Base-by-base conservation (phyloP, 495 filamentous ascomycete genomes). In the Echria macrotheca region DNA sequence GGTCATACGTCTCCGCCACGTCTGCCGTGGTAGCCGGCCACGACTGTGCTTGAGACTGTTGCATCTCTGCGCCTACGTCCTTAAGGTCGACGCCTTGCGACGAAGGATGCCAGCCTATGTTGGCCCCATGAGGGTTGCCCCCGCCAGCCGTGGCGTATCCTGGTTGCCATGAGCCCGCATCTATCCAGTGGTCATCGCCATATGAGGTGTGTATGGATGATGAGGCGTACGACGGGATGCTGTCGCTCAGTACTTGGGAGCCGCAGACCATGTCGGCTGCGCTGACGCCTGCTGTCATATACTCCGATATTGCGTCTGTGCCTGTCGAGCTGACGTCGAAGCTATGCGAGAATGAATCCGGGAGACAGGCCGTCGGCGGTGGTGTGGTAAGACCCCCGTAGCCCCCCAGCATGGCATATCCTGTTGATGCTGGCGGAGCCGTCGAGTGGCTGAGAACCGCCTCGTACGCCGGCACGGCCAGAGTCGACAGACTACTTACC, bases 361-460 rank as follows among this genome's bases (percentile, higher is more conserved):
- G 44, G 10, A 62, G 31, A 7, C 61, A 60, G 9, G 63, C 63
- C 2, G 40, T 63, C 14, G 61, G 65, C 2, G 63, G 61, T 14
- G 63, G 65, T 0, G 63, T 68, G 7, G 52, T 58, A 2, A 68
- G 57, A 4, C 61, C 55, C 11, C 47, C 44, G 47, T 54, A 57
- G 37, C 53, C 51, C 43, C 46, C 55, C 18, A 59, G 49, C 2
- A 60, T 14, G 15, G 32, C 35, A 46, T 54, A 52, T 0, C 44
- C 49, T 3, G 36, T 9, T 3, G 37, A 25, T 7, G 35, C 25
- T 0, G 43, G 25, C 18, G 48, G 47, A 28, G 10, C 29, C 12
- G 6, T 22, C 15, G 26, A 41, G 11, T 10, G 24, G 36, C 58
- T 47, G 41, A 52, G 15, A 10, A 58, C 51, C 1, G 56, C 31